A percentile compares a stretch with the other conserved stretches of the same genome.
Conservation (phyloP, 441 rosid species). For the Erodium trifolium region DNA sequence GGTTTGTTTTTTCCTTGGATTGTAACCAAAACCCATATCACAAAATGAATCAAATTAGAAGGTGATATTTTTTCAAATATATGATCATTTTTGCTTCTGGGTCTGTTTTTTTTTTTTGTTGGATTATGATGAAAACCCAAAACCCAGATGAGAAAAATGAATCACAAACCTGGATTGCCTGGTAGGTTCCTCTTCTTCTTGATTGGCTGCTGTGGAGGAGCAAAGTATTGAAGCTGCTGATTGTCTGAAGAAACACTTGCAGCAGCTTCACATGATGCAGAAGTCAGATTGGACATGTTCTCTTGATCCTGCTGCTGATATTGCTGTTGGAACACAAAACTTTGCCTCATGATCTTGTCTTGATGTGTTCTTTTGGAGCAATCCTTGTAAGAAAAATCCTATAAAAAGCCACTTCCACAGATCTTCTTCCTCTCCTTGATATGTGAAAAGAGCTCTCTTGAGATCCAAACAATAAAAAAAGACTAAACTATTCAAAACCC, state of each 20-base stretch:
- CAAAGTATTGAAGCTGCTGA: conserved; percentile 30
- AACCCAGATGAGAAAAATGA: background rate
- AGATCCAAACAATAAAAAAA: background rate
- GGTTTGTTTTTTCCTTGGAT: conserved; percentile 35
- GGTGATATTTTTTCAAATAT: too few species aligned
- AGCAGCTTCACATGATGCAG: conserved; percentile 68
- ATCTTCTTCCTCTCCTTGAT: too few species aligned
- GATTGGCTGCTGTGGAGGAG: conserved; percentile 33
- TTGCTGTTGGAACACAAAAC: conserved; percentile 42
- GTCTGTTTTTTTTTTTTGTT: too few species aligned
- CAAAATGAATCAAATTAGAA: background rate
- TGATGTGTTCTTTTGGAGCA: background rate
- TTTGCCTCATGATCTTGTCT: conserved; percentile 35
- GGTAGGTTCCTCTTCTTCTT: conserved; percentile 73
- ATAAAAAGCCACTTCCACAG: too few species aligned
- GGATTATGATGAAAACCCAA: too few species aligned
- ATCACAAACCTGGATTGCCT: conserved; percentile 67
- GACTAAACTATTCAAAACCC: background rate
- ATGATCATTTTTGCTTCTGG: too few species aligned
- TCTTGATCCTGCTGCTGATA: conserved; percentile 40
- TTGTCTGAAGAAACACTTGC: conserved; percentile 66
- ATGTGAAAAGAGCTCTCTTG: background rate
- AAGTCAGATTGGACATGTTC: conserved; percentile 84
- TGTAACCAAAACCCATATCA: conserved; percentile 8
- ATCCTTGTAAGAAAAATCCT: background rate